Evolutionary conservation across 2,329 filamentous ascomycete species (phyloP), one percentile per base, ranked within the genome.

Genomic region (Hymenoscyphus repandus): DNA sequence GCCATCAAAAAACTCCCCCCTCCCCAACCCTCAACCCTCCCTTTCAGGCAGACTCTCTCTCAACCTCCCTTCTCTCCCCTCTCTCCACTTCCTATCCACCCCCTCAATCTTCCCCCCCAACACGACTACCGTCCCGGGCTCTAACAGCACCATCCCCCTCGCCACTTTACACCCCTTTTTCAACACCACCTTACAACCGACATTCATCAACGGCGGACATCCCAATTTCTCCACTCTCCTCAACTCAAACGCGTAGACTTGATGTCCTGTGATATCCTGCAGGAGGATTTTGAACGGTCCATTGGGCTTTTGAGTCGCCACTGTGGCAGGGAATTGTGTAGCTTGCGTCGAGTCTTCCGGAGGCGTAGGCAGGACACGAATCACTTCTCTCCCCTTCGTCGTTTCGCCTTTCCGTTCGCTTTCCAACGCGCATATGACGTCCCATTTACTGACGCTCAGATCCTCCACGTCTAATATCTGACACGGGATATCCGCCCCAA

Each of bases 391-490:
- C 0, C 93, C 93, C 37, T 82, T 79, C 0, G 78, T 88, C 57
- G 74, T 79, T 70, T 92, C 88, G 1, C 88, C 88, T 11, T 86
- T 77, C 62, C 86, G 82, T 40, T 83, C 74, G 39, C 83, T 79
- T 67, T 92, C 88, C 6, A 93, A 80, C 32, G 84, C 82, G 67
- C 96, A 90, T 31, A 96, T 79, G 68, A 96, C 90, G 57, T 89
- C 85, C 89, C 91, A 95, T 46, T 86, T 79, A 60, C 86, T 90
- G 47, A 79, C 77, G 2, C 84, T 79, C 17, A 97, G 77, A 64
- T 97, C 91, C 64, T 95, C 86, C 6, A 97, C 75, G 61, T 95
- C 90, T 1, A 96, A 72, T 1, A 97, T 80, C 68, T 97, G 93
- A 1, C 93, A 85, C 2, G 85, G 74, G 1, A 92, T 74, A 31